Conservation (phyloP, 2,329 filamentous ascomycete genomes). For the Botrytis squamosa region DNA sequence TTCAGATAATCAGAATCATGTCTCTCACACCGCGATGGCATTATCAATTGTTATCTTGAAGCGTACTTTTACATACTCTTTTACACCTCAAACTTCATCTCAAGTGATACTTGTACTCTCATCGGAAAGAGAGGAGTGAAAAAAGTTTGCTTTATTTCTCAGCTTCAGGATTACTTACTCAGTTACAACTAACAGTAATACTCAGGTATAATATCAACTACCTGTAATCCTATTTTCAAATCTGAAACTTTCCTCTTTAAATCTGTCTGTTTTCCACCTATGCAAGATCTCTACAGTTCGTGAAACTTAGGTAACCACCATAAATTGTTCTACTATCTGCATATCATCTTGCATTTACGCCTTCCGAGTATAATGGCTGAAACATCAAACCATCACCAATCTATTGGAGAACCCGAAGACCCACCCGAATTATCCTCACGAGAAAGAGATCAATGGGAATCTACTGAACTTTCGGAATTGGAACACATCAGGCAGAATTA, state of each 20-base stretch:
- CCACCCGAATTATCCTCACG: constrained; percentile 6
- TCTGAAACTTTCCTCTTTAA: background rate
- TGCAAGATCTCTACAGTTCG: background rate
- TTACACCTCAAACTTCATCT: background rate
- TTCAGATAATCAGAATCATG: background rate
- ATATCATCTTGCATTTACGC: constrained; percentile 1
- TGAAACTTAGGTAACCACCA: background rate
- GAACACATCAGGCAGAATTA: constrained; percentile 32
- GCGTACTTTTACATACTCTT: background rate
- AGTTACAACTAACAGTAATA: background rate
- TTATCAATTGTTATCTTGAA: background rate
- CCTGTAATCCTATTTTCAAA: background rate
- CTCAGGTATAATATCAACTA: background rate
- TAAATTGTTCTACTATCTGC: background rate
- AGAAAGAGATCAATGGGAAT: constrained; percentile 32
- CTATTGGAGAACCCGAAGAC: constrained; percentile 21
- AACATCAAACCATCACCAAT: constrained; percentile 7
- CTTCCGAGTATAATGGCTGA: constrained; percentile 15
- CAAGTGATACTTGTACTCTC: constrained; percentile 2
- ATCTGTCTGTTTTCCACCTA: background rate
- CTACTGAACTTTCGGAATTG: constrained; percentile 32
- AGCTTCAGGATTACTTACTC: background rate
- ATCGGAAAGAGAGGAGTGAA: background rate
- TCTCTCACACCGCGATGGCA: constrained; percentile 1
- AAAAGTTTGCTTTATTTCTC: background rate